These are phyloP conservation scores for Termitomyces sp. DNA, from an alignment of 768 basidiomycete species.

Conservation along the genomic window DNA sequence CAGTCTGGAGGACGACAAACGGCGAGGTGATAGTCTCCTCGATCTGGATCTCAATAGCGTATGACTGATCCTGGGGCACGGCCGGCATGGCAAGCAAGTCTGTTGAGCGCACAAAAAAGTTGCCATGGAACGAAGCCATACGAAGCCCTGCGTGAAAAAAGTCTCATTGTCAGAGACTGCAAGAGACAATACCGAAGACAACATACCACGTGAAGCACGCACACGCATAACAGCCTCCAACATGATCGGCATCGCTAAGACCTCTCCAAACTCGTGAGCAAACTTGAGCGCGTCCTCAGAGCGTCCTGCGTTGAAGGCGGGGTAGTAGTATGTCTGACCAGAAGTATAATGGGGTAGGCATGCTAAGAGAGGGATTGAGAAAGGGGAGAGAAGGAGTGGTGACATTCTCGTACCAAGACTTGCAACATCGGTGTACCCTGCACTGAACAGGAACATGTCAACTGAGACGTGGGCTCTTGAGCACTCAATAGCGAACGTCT, in stretches of 20 bases:
- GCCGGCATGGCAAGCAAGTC: constrained; percentile 95
- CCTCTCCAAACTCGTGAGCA: constrained; percentile 93
- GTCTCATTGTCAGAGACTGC: background rate
- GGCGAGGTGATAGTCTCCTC: constrained; percentile 91
- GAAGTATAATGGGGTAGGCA: constrained; percentile 96
- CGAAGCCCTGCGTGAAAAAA: constrained; percentile 58
- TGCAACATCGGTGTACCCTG: constrained; percentile 92
- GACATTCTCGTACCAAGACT: constrained; percentile 61
- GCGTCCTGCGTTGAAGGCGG: constrained; percentile 92
- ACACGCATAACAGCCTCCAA: constrained; percentile 97
- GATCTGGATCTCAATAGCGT: constrained; percentile 93
- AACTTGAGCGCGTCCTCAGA: constrained; percentile 98
- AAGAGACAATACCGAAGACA: background rate
- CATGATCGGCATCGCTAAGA: constrained; percentile 91
- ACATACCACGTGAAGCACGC: constrained; percentile 86
- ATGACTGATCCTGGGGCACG: constrained; percentile 95
- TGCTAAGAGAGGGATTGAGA: constrained; percentile 40
- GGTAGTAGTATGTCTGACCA: constrained; percentile 97
- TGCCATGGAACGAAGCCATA: constrained; percentile 98
- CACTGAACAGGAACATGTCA: constrained; percentile 98
- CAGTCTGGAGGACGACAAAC: constrained; percentile 93
- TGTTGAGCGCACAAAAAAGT: constrained; percentile 97
- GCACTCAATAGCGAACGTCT: constrained; percentile 98
- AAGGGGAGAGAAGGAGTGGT: background rate
- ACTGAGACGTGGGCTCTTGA: constrained; percentile 96